Base-by-base conservation (phyloP, 192 early-diverging fungal species). In the Pecoramyces ruminantium region DNA sequence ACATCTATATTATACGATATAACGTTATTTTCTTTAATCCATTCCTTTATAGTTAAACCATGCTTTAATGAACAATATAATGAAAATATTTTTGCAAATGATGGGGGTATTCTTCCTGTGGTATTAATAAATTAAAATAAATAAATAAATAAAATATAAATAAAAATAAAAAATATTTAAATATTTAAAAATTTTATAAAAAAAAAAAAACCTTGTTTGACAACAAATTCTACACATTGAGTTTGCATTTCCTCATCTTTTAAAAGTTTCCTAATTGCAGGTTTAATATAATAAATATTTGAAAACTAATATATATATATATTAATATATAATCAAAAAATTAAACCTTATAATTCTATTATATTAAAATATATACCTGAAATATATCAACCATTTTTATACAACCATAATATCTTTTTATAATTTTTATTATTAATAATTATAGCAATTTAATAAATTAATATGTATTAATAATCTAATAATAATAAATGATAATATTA, bases 361-460 rank as follows among this genome's bases (percentile, higher is more conserved):
- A 38, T 28, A 28, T 79, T 13, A 12, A 79, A 12, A 83, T 77
- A 78, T 15, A 9, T 78, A 86, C 86, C 83, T 87, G 94, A 85
- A 98, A 98, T 28, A 99, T 92, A 81, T 98, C 96, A 9, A 94
- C 91, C 85, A 98, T 83, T 38, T 90, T 91, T 29, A 97, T 93
- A 81, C 95, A 97, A 13, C 96, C 96, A 84, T 95, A 98, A 85
- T 94, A 94, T 38, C 93, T 93, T n/a, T 67, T n/a, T 21, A 21
- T 21, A 2, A 51, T 40, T 40, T 13, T 15, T 40, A 15, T 14
- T 40, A n/a, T n/a, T n/a, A n/a, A n/a, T n/a, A n/a, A n/a, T n/a
- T n/a, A n/a, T n/a, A n/a, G n/a, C n/a, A n/a, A n/a, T n/a, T n/a
- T n/a, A n/a, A n/a, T n/a, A n/a, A n/a, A n/a, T n/a, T n/a, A n/a